Percentiles rank a stretch among this genome's conserved stretches.
Evolutionary conservation across 2,329 filamentous ascomycete genomes (phyloP).

Genomic region (Colletotrichum gigasporum): DNA sequence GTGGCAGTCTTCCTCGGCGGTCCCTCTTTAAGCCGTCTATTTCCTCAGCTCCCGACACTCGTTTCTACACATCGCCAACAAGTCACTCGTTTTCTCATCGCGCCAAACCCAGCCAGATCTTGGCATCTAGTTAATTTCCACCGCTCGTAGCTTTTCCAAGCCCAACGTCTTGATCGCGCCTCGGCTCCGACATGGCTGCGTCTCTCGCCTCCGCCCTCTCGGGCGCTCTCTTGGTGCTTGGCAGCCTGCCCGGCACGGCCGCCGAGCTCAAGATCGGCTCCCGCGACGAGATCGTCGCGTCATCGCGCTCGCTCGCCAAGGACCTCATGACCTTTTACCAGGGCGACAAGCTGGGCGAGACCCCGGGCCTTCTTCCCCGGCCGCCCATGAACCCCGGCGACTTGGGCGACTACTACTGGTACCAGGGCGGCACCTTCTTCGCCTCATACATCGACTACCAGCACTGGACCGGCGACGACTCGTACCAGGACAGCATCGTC

Average conservation of each 20-base stretch:
- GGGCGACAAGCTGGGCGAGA: constrained; percentile 40
- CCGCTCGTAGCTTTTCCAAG: too few species aligned
- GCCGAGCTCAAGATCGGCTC: constrained; percentile 12
- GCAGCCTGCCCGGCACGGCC: neutral
- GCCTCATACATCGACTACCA: constrained; percentile 51
- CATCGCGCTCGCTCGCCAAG: constrained; percentile 36
- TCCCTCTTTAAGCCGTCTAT: neutral
- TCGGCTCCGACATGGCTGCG: neutral
- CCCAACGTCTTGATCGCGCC: too few species aligned
- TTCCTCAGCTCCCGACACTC: neutral
- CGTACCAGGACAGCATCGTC: constrained; percentile 58
- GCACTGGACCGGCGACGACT: constrained; percentile 53
- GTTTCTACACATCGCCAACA: neutral
- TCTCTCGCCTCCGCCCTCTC: neutral
- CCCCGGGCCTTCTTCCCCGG: constrained; percentile 42
- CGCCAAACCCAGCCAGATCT: too few species aligned
- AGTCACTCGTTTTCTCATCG: too few species aligned
- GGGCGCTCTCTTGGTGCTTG: neutral
- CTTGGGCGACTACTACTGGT: constrained; percentile 47
- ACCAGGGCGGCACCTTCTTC: constrained; percentile 42
- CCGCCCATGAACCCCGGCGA: constrained; percentile 31
- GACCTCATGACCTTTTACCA: constrained; percentile 43
- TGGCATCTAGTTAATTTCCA: neutral
- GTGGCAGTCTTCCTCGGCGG: neutral
- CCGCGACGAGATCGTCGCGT: constrained; percentile 33